Conservation (phyloP, 208 protist genomes). For the Strigomonas culicis region DNA sequence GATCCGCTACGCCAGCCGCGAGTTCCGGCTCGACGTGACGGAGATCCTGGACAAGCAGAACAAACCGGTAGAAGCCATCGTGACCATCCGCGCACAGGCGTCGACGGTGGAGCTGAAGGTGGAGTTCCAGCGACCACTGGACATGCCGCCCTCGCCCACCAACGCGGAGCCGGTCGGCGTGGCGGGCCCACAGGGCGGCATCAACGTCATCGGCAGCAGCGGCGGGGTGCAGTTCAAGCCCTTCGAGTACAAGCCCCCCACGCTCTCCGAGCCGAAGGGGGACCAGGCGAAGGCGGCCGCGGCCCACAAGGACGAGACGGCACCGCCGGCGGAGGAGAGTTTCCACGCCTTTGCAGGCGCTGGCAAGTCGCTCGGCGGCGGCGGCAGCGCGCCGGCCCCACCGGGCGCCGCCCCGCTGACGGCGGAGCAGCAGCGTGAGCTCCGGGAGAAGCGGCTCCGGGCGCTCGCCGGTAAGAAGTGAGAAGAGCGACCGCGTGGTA, state of each 20-base stretch:
- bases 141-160: conserved; percentile 78
- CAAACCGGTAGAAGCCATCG: conserved; percentile 67
- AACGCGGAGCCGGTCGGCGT: conserved; percentile 8
- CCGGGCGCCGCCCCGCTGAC: not conserved
- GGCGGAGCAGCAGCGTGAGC: not conserved
- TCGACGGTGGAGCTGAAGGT: conserved; percentile 90
- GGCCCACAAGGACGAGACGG: not conserved
- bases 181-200: conserved; percentile 11
- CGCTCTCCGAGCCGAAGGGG: conserved; percentile 14
- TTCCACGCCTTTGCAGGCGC: conserved; percentile 1
- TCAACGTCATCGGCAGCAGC: conserved; percentile 62
- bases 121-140: conserved; percentile 91
- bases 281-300: not conserved
- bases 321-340: not conserved
- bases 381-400: not conserved
- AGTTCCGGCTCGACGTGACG: conserved; percentile 86
- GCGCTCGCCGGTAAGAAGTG: not conserved
- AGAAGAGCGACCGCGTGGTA: not conserved
- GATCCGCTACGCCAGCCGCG: conserved; percentile 83
- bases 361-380: not conserved
- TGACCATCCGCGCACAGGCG: conserved; percentile 85
- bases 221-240: conserved; percentile 53
- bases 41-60: conserved; percentile 65
- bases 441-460: conserved; percentile 3
- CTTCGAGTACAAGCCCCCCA: conserved; percentile 49